These are phyloP conservation scores for Fusarium pilosicola DNA, from an alignment of 2,329 filamentous ascomycete species.

Conservation along the genomic window DNA sequence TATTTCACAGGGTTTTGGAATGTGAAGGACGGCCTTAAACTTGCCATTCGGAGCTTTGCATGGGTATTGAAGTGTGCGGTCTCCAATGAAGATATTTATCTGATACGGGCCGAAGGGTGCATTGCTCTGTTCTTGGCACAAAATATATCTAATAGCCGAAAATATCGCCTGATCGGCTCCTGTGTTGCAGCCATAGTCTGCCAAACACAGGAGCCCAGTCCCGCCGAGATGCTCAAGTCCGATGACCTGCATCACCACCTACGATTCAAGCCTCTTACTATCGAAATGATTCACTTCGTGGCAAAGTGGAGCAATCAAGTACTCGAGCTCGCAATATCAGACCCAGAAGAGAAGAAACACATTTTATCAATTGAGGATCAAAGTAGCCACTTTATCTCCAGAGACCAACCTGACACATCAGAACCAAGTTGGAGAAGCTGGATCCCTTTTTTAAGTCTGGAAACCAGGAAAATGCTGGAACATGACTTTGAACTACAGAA, in stretches of 20 bases:
- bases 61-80: fast-evolving
- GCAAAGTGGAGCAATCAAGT: fast-evolving
- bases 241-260: fast-evolving
- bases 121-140: not conserved
- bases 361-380: fast-evolving
- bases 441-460: fast-evolving
- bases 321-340: fast-evolving
- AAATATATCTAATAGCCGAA: fast-evolving
- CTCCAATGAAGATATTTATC: fast-evolving
- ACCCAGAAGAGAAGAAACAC: fast-evolving
- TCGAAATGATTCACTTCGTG: not conserved
- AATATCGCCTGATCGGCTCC: fast-evolving
- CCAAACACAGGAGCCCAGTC: fast-evolving
- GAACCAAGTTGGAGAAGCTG: not conserved
- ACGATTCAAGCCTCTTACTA: not conserved
- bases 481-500: fast-evolving
- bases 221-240: fast-evolving
- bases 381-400: fast-evolving
- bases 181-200: not conserved
- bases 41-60: not conserved
- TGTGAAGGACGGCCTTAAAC: fast-evolving
- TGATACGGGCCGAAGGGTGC: not conserved
- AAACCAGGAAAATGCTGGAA: fast-evolving
- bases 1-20: not conserved
- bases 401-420: fast-evolving